Evolutionary conservation across 2,329 filamentous ascomycete genomes (phyloP).

Genomic region (Lasiodiplodia sp.): DNA sequence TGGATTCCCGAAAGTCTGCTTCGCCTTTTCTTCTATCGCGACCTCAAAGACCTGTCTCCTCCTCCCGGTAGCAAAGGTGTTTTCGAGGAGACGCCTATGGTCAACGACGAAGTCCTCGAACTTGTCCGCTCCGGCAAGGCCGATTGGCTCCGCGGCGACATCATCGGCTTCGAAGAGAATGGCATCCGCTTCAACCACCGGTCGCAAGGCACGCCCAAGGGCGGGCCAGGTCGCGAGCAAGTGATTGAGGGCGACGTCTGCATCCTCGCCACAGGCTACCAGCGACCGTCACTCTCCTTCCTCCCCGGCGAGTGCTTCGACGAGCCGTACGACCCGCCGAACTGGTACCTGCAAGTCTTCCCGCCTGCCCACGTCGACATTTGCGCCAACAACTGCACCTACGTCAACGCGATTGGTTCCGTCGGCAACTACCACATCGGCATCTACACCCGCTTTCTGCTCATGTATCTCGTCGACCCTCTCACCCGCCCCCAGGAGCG

Average conservation of each 20-base stretch:
- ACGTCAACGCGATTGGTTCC: conserved; percentile 79
- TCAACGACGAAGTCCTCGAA: conserved; percentile 81
- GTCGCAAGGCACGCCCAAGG: conserved; percentile 74
- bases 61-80: conserved; percentile 65
- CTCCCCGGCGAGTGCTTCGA: conserved; percentile 76
- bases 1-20: conserved; percentile 81
- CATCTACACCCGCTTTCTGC: conserved; percentile 83
- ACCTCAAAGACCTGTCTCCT: conserved; percentile 76
- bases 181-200: conserved; percentile 77
- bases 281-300: conserved; percentile 75
- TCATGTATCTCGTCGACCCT: conserved; percentile 86
- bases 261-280: conserved; percentile 84
- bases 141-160: conserved; percentile 83
- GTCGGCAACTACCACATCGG: conserved; percentile 90
- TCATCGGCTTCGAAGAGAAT: conserved; percentile 67
- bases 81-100: conserved; percentile 88
- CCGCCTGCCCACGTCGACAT: conserved; percentile 76
- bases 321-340: conserved; percentile 77
- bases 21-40: conserved; percentile 81
- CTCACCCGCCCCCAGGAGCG: conserved; percentile 73
- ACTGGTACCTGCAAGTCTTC: conserved; percentile 90
- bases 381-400: conserved; percentile 84
- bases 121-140: conserved; percentile 75
- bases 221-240: conserved; percentile 74
- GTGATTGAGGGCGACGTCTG: conserved; percentile 76